phyloP scores from a whole-genome alignment of 2,329 filamentous ascomycete species.

The Fusarium hostae region DNA sequence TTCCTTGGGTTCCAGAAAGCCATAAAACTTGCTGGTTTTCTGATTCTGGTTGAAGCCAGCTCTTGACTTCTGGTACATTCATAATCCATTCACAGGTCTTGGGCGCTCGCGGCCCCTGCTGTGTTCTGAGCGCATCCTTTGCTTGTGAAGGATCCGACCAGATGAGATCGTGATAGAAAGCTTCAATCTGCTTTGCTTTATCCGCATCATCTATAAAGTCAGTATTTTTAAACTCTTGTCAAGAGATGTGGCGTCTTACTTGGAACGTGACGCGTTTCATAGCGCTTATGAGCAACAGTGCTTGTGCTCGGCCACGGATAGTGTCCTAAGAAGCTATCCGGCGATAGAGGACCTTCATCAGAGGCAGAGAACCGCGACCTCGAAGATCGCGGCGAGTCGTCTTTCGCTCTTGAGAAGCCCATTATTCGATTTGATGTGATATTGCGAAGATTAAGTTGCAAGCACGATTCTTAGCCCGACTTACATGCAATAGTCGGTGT shows the following conservation, averaged over 20 bases:
- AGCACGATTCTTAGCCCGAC: background rate
- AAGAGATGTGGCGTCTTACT: conserved; percentile 3
- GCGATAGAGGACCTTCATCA: conserved; percentile 20
- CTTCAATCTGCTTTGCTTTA: conserved; percentile 18
- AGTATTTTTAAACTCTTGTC: background rate
- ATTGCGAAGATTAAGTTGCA: conserved; percentile 3
- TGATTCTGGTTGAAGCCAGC: conserved; percentile 10
- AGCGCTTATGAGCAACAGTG: conserved; percentile 20
- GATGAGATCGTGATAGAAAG: conserved; percentile 22
- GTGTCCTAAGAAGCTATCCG: conserved; percentile 28
- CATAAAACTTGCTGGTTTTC: conserved; percentile 9
- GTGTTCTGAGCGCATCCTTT: conserved; percentile 23
- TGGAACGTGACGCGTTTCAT: conserved; percentile 19
- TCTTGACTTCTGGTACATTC: conserved; percentile 5
- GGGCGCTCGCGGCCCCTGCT: conserved; percentile 18
- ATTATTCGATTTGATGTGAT: conserved; percentile 5
- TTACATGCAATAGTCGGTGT: conserved; percentile 29
- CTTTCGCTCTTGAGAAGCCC: conserved; percentile 8
- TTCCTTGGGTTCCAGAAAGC: conserved; percentile 19
- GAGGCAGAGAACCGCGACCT: conserved; percentile 22
- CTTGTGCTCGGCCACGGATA: conserved; percentile 32
- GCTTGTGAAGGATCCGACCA: conserved; percentile 21
- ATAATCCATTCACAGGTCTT: conserved; percentile 31
- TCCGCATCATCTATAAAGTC: conserved; percentile 13
- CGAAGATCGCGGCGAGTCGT: conserved; percentile 23